Percentiles rank a stretch among this genome's conserved stretches.
phyloP scores from a whole-genome alignment of 805 yeast genomes.

The Martiniozyma abietophila region DNA sequence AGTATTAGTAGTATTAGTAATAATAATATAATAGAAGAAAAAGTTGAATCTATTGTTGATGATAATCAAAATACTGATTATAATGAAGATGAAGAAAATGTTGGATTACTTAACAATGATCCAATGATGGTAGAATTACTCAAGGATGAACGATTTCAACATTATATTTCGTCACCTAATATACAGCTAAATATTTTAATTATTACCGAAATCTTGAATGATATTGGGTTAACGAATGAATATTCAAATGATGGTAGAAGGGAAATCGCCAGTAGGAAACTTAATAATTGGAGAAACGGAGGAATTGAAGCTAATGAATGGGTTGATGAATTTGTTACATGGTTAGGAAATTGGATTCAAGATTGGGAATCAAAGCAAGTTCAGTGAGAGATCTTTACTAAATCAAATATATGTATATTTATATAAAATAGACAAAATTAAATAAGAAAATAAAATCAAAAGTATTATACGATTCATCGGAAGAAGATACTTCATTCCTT shows the following conservation, averaged over 20 bases:
- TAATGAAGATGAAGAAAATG: background rate
- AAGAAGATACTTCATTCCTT: no score
- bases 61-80: slow-evolving; percentile 1
- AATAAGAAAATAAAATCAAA: slow-evolving; percentile 11
- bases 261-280: slow-evolving; percentile 52
- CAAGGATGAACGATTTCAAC: slow-evolving; percentile 34
- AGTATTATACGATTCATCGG: no score
- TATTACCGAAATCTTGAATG: slow-evolving; percentile 38
- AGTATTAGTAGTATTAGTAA: no score
- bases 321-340: slow-evolving; percentile 52
- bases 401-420: background rate
- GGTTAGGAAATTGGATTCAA: slow-evolving; percentile 10
- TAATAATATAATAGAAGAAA: no score
- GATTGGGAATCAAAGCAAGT: background rate
- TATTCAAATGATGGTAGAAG: slow-evolving; percentile 42
- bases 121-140: slow-evolving; percentile 25
- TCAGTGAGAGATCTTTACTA: slow-evolving; percentile 12
- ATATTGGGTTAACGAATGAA: slow-evolving; percentile 40
- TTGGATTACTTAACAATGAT: slow-evolving; percentile 11
- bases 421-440: slow-evolving; percentile 1
- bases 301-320: slow-evolving; percentile 60
- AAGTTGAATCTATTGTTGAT: slow-evolving; percentile 1
- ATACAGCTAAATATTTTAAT: slow-evolving; percentile 47
- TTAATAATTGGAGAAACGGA: slow-evolving; percentile 49
- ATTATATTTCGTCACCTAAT: slow-evolving; percentile 41